Percentiles rank a stretch among this genome's conserved stretches.
phyloP scores from a whole-genome alignment of 202 grass and related monocot genomes.

The Schoenoplectus tabernaemontani region DNA sequence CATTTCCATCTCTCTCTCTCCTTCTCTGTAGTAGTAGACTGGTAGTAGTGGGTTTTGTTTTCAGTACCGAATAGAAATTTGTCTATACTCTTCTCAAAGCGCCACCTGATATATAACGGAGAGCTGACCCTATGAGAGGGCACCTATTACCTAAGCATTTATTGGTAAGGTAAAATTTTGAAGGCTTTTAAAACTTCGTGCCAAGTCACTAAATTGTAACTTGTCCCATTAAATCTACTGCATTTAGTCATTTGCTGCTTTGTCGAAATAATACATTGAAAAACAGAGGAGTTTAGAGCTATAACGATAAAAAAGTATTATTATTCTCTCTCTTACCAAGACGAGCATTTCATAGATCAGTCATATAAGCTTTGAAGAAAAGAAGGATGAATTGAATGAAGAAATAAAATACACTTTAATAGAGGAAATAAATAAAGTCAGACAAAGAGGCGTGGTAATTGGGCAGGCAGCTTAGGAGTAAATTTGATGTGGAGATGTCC shows the following conservation, averaged over 20 bases:
- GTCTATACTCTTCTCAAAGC: neutral
- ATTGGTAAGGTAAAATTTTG: neutral
- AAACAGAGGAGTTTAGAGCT: neutral
- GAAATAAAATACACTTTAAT: no score
- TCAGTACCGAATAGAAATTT: neutral
- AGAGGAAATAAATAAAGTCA: neutral
- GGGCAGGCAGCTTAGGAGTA: no score
- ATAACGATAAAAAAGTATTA: no score
- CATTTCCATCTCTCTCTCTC: conserved; percentile 22
- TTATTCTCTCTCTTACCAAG: neutral
- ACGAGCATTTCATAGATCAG: neutral
- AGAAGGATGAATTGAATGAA: neutral
- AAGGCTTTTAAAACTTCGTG: neutral
- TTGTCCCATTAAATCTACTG: no score
- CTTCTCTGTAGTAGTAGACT: neutral
- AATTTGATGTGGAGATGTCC: no score
- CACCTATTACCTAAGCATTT: neutral
- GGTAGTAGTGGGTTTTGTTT: neutral
- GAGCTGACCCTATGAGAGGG: neutral
- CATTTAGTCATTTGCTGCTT: no score
- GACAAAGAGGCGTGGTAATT: no score
- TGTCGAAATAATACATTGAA: neutral
- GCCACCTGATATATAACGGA: neutral
- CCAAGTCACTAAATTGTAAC: neutral
- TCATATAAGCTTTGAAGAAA: neutral